Evolutionary conservation across 2,329 filamentous ascomycete species (phyloP), one percentile per base, ranked within the genome.

Genomic region (Sporothrix phasma): DNA sequence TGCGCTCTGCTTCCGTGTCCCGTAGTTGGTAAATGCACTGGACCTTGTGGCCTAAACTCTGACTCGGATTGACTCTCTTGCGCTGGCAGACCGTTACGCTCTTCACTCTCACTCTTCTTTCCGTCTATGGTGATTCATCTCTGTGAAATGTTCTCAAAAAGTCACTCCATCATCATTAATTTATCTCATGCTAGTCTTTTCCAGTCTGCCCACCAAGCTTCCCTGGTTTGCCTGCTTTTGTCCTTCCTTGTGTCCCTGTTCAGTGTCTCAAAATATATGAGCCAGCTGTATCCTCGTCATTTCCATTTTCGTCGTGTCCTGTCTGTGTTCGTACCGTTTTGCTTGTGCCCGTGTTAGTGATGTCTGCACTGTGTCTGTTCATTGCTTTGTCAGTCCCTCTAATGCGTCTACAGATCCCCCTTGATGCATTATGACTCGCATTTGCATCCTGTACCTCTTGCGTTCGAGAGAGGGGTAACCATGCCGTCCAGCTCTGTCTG

Each of bases 381-480:
- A 31, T 31, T 51, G 53, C 53, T 63, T 63, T 63, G 62, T 63
- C 53, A 63, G 43, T 13, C 24, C 43, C 15, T 51, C 45, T 59
- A 63, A 63, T 63, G 29, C 29, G 43, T 49, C 19, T 39, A 3
- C 22, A 7, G 41, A 26, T 4, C 19, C 26, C 22, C 54, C 37
- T 5, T 39, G 51, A 56, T 31, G 8, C 17, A 3, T 37, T 15
- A 39, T 56, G 51, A 37, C 34, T 56, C 39, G n/a, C n/a, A 56
- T 56, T 46, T 22, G 17, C 3, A n/a, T 37, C 24, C 29, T 37
- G 43, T 47, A 26, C 4, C 29, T 43, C 24, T 19, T n/a, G 34
- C 43, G 37, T 58, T 58, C 34, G 13, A 58, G 39, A 43, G 54
- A 29, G 13, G 22, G 37, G 39, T 39, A 8, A 22, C 37, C n/a